Conservation (phyloP, 768 basidiomycete genomes). For the Calocybe indica region DNA sequence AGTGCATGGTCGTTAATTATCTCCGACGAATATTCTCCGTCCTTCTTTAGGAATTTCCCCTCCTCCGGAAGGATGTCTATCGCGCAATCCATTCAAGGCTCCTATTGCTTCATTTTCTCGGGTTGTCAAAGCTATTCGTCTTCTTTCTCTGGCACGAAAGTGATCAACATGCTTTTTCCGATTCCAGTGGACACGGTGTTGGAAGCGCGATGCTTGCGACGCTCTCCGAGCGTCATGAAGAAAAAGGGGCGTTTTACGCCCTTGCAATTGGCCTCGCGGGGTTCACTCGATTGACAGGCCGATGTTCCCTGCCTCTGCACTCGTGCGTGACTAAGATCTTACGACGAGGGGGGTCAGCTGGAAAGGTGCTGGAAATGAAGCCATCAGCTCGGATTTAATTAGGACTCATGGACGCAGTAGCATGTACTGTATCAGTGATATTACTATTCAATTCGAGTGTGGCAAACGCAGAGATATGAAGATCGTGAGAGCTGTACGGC, state of each 20-base stretch:
- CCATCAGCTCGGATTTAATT: too few relatives aligned
- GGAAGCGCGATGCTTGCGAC: neutral
- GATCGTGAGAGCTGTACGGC: neutral
- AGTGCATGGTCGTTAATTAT: neutral
- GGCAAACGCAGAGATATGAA: neutral
- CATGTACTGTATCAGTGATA: neutral
- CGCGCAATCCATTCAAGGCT: neutral
- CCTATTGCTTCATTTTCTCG: neutral
- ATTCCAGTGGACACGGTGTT: neutral
- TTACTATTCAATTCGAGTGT: neutral
- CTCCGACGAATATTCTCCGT: neutral
- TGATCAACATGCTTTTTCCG: neutral
- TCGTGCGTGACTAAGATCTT: neutral
- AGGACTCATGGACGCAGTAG: neutral
- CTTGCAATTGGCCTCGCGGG: neutral
- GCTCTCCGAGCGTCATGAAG: neutral
- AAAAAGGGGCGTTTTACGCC: neutral
- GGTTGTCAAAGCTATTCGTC: neutral
- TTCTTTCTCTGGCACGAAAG: neutral
- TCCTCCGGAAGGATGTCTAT: neutral
- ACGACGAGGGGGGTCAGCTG: too few relatives aligned
- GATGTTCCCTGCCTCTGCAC: neutral
- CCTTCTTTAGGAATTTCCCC: too few relatives aligned
- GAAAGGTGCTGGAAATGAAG: too few relatives aligned
- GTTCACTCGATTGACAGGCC: neutral